These are phyloP conservation scores for Penicillium sp. DNA, from an alignment of 2,329 filamentous ascomycete genomes.

Conservation along the genomic window DNA sequence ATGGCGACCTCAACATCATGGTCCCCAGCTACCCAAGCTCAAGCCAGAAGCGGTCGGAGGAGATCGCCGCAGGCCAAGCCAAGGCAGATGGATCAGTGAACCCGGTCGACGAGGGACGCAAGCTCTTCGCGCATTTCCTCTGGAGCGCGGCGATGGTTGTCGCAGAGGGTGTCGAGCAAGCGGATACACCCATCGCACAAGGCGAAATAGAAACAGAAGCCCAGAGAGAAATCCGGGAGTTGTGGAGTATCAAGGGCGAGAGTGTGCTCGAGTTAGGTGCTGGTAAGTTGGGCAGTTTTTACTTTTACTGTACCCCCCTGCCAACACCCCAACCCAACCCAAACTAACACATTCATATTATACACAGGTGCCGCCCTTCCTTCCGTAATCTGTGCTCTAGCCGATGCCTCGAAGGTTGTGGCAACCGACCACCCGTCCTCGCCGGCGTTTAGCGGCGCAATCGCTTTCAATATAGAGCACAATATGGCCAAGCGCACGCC, in stretches of 20 bases:
- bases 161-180: constrained; percentile 42
- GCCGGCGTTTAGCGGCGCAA: constrained; percentile 41
- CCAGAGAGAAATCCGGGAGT: constrained; percentile 14
- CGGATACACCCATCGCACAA: constrained; percentile 14
- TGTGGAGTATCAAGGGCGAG: constrained; percentile 49
- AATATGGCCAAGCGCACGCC: constrained; percentile 39
- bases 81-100: constrained; percentile 12
- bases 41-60: constrained; percentile 21
- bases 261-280: constrained; percentile 59
- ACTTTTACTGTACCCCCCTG: neutral
- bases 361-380: constrained; percentile 42
- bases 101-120: constrained; percentile 46
- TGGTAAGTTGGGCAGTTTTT: constrained; percentile 50
- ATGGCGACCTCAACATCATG: constrained; percentile 42
- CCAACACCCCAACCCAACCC: neutral
- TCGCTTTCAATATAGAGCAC: constrained; percentile 47
- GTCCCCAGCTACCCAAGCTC: constrained; percentile 46
- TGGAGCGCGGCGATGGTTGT: constrained; percentile 55
- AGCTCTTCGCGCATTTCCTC: constrained; percentile 58
- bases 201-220: constrained; percentile 12
- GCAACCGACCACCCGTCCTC: constrained; percentile 53
- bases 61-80: constrained; percentile 12
- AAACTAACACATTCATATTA: neutral
- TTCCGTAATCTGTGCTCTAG: constrained; percentile 39
- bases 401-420: constrained; percentile 40